phyloP scores from a whole-genome alignment of 768 basidiomycete species.

The Phallus indusiatus region DNA sequence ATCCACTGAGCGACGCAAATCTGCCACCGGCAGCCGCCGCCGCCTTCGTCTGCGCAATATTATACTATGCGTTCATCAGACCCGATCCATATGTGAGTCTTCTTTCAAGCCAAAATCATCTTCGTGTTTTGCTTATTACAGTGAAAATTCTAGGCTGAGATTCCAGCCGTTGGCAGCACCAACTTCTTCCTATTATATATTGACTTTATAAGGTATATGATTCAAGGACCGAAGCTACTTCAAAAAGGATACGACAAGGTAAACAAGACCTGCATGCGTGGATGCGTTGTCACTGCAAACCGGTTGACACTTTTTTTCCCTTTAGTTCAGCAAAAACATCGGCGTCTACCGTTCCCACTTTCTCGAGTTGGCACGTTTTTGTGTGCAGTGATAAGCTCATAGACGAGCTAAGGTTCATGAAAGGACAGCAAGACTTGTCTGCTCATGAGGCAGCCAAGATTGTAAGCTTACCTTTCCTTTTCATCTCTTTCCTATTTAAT shows the following conservation, averaged over 20 bases:
- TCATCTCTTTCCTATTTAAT: background rate
- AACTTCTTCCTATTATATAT: slow-evolving; percentile 8
- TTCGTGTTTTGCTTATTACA: too few relatives aligned
- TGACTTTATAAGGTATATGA: slow-evolving; percentile 13
- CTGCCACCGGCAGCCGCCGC: too few relatives aligned
- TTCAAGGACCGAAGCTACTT: slow-evolving; percentile 16
- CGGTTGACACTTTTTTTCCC: background rate
- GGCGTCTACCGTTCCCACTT: background rate
- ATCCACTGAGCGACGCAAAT: too few relatives aligned
- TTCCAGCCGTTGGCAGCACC: slow-evolving; percentile 1
- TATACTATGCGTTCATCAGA: too few relatives aligned
- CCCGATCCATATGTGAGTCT: too few relatives aligned
- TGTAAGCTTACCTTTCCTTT: background rate
- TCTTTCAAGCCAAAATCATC: too few relatives aligned
- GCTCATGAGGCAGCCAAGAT: background rate
- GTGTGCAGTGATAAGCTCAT: background rate
- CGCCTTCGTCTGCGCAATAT: too few relatives aligned
- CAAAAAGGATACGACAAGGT: slow-evolving; percentile 25
- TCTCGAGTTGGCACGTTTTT: background rate
- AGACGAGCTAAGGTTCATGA: slow-evolving; percentile 5
- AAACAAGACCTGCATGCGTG: background rate
- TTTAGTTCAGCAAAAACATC: slow-evolving; percentile 17
- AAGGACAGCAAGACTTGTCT: slow-evolving; percentile 6
- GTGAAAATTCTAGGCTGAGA: background rate
- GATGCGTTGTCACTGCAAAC: background rate